phyloP scores from a whole-genome alignment of 2,329 filamentous ascomycete species.

The Xylaria sp. region DNA sequence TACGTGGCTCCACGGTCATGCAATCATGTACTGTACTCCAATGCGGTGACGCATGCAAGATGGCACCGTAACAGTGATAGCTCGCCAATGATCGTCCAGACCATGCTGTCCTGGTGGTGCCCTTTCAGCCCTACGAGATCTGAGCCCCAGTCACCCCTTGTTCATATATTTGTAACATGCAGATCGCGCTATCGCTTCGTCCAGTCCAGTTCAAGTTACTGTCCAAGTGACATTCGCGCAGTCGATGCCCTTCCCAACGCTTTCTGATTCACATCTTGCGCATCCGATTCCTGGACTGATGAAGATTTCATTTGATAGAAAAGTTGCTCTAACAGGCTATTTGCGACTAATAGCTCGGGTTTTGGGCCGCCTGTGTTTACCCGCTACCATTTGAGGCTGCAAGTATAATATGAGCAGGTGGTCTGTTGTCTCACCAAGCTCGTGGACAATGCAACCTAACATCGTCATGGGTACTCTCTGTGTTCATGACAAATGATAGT shows the following conservation, averaged over 20 bases:
- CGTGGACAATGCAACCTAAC: conserved; percentile 20
- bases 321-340: not conserved
- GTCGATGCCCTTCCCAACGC: not conserved
- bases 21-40: conserved; percentile 14
- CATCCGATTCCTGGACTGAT: conserved; percentile 3
- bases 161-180: conserved; percentile 30
- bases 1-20: conserved; percentile 33
- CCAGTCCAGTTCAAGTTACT: conserved; percentile 18
- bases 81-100: conserved; percentile 34
- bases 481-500: conserved; percentile 32
- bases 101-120: conserved; percentile 28
- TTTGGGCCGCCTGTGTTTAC: not conserved
- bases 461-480: not conserved
- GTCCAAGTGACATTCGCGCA: conserved; percentile 5
- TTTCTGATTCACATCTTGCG: conserved; percentile 15
- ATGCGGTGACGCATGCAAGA: conserved; percentile 35
- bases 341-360: not conserved
- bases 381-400: not conserved
- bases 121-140: conserved; percentile 43
- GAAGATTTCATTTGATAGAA: conserved; percentile 8
- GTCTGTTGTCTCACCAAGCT: not conserved
- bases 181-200: conserved; percentile 35
- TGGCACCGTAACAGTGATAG: conserved; percentile 28
- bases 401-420: not conserved
- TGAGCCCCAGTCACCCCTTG: conserved; percentile 31